phyloP scores from a whole-genome alignment of 495 filamentous ascomycete species.

The Trichoderma orchidacearum region DNA sequence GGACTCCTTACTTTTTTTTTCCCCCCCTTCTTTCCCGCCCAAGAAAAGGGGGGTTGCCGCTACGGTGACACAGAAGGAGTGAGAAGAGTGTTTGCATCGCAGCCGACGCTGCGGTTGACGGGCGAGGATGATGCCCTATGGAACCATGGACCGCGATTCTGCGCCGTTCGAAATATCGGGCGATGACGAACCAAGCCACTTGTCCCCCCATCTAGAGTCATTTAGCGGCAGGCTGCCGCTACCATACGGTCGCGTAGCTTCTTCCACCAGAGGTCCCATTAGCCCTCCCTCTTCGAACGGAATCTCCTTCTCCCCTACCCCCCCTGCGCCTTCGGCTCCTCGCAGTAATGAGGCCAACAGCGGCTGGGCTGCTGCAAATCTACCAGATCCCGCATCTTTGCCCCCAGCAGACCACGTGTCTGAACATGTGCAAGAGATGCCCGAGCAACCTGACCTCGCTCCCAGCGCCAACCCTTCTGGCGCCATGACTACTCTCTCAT shows the following conservation, averaged over 20 bases:
- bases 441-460: neutral
- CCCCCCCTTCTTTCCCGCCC: no score
- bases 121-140: neutral
- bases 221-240: neutral
- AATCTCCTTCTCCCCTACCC: neutral
- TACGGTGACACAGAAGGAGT: neutral
- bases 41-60: neutral
- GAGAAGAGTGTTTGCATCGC: neutral
- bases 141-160: neutral
- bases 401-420: neutral
- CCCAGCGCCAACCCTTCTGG: conserved; percentile 1
- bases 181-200: neutral
- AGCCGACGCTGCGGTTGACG: neutral
- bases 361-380: neutral
- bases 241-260: neutral
- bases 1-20: no score
- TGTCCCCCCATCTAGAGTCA: neutral
- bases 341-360: neutral
- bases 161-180: neutral
- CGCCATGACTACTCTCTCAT: conserved; percentile 7
- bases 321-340: neutral
- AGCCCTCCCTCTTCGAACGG: neutral
- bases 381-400: neutral
- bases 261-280: neutral
- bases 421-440: neutral